Percentiles rank a stretch among this genome's conserved stretches.
phyloP scores from a whole-genome alignment of 2,329 filamentous ascomycete species.

The Emydomyces testavorans region DNA sequence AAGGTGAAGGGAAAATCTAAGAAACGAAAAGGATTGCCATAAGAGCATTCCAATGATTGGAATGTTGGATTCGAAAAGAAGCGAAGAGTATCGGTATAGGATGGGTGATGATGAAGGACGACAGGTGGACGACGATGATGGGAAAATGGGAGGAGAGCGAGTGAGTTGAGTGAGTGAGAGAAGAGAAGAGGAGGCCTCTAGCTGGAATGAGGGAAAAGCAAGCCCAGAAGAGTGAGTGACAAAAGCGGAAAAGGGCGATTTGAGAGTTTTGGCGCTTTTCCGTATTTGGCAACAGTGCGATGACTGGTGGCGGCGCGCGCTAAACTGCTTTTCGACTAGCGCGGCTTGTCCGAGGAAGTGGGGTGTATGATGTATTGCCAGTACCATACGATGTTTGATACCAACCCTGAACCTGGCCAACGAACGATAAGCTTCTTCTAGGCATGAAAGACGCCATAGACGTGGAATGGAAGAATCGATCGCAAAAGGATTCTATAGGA shows the following conservation, averaged over 20 bases:
- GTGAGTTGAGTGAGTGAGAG: conserved; percentile 12
- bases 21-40: conserved; percentile 2
- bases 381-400: background rate
- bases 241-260: conserved; percentile 12
- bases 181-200: conserved; percentile 11
- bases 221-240: conserved; percentile 10
- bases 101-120: conserved; percentile 9
- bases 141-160: conserved; percentile 10
- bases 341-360: conserved; percentile 5
- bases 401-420: background rate
- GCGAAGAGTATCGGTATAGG: conserved; percentile 10
- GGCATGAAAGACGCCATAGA: background rate
- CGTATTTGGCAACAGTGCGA: conserved; percentile 4
- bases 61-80: conserved; percentile 15
- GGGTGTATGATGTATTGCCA: background rate
- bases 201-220: conserved; percentile 14
- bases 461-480: too few species aligned
- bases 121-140: conserved; percentile 10
- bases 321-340: conserved; percentile 1
- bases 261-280: conserved; percentile 7
- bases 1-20: conserved; percentile 2
- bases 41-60: conserved; percentile 5
- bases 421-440: background rate
- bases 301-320: conserved; percentile 4
- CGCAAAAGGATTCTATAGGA: too few species aligned